Conservation (phyloP, 495 filamentous ascomycete genomes). For the Elasticomyces elasticus region DNA sequence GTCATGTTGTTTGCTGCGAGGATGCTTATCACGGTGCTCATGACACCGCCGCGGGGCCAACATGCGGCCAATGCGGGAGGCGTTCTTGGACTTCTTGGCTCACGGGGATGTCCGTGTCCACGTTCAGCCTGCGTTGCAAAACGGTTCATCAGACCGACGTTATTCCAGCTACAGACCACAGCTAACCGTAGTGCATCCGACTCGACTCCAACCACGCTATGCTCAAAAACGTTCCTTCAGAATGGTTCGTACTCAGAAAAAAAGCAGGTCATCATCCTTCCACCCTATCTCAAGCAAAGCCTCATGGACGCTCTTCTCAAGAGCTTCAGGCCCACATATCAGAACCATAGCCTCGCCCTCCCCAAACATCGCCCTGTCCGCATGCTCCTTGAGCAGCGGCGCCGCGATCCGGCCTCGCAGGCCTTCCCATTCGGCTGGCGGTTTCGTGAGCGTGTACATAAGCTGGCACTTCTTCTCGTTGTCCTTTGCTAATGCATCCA, state of each 20-base stretch:
- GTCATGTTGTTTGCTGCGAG: no score
- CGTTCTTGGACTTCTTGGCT: no score
- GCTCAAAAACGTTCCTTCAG: neutral
- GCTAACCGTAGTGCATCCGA: no score
- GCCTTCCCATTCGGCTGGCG: constrained; percentile 57
- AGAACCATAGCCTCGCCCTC: constrained; percentile 54
- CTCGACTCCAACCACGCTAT: neutral
- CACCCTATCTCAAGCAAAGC: constrained; percentile 63
- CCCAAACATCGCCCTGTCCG: constrained; percentile 27
- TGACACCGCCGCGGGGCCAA: no score
- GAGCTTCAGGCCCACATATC: constrained; percentile 70
- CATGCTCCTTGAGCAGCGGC: constrained; percentile 53
- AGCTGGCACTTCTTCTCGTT: constrained; percentile 52
- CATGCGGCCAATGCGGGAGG: no score
- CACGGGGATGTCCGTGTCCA: no score
- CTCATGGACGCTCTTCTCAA: constrained; percentile 60
- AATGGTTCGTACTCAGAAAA: constrained; percentile 49
- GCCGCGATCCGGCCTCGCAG: constrained; percentile 57
- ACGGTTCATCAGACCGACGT: no score
- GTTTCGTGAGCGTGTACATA: constrained; percentile 62
- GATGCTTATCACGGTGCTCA: no score
- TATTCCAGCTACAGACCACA: no score
- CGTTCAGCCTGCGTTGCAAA: no score
- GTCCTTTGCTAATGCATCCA: constrained; percentile 50
- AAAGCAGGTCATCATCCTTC: constrained; percentile 68